Evolutionary conservation across 2,329 filamentous ascomycete genomes (phyloP).

Genomic region (Drechslerella stenobrocha): DNA sequence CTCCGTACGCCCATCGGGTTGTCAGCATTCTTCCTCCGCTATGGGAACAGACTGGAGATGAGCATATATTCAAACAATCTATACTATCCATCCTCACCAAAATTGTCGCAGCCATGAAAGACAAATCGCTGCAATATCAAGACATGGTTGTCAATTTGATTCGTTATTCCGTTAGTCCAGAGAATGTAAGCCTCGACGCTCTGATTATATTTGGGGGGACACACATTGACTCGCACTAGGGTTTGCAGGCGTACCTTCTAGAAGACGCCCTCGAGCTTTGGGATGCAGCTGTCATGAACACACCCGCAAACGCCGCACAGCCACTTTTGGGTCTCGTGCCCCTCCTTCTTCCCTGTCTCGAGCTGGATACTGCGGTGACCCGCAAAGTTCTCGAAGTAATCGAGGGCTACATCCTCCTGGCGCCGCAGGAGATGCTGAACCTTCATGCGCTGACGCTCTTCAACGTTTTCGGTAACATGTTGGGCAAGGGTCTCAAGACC

Average conservation of each 20-base stretch:
- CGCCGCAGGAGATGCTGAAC: conserved; percentile 68
- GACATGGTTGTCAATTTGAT: conserved; percentile 79
- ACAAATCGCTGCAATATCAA: conserved; percentile 76
- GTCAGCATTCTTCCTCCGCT: conserved; percentile 76
- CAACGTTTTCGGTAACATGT: conserved; percentile 58
- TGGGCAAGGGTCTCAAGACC: conserved; percentile 58
- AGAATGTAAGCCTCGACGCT: conserved; percentile 62
- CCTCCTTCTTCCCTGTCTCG: conserved; percentile 68
- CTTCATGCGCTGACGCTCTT: conserved; percentile 60
- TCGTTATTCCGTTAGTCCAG: conserved; percentile 73
- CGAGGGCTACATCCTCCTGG: conserved; percentile 71
- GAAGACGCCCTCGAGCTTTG: conserved; percentile 92
- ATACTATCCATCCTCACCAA: conserved; percentile 83
- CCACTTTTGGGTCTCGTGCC: conserved; percentile 68
- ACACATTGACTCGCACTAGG: conserved; percentile 54
- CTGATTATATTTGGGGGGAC: background rate
- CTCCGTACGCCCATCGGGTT: conserved; percentile 74
- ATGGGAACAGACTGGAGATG: conserved; percentile 83
- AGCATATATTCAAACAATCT: conserved; percentile 90
- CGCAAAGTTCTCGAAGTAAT: conserved; percentile 66
- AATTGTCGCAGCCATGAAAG: conserved; percentile 82
- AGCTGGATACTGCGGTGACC: conserved; percentile 68
- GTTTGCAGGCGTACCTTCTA: conserved; percentile 76
- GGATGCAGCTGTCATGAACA: conserved; percentile 72
- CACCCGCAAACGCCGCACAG: conserved; percentile 64